Evolutionary conservation across 805 yeast species (phyloP).

Genomic region (Starmerella davenportii): DNA sequence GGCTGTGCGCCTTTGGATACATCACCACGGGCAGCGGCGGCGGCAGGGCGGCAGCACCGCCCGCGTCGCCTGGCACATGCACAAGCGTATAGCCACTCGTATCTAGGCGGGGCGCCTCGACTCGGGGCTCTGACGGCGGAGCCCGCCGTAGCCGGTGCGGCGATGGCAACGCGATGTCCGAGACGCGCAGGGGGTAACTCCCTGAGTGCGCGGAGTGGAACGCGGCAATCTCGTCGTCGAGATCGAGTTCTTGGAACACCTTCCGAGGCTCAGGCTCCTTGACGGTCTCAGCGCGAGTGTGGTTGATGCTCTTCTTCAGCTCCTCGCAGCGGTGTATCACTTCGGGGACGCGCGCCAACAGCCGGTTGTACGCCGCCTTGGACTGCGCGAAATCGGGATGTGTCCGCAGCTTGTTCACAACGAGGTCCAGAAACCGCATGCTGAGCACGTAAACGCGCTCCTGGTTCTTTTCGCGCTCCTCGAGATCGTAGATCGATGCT

Average conservation of each 20-base stretch:
- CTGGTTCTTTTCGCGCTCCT: slow-evolving; percentile 21
- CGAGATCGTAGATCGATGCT: slow-evolving; percentile 30
- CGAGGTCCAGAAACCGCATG: slow-evolving; percentile 40
- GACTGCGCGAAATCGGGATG: slow-evolving; percentile 29
- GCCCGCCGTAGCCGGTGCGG: background rate
- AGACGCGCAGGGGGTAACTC: no score
- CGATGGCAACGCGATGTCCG: background rate
- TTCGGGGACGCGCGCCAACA: slow-evolving; percentile 11
- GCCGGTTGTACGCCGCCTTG: slow-evolving; percentile 5
- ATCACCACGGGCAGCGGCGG: no score
- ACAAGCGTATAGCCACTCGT: background rate
- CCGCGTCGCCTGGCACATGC: background rate
- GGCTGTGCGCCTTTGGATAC: background rate
- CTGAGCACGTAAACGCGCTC: slow-evolving; percentile 40
- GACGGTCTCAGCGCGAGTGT: background rate
- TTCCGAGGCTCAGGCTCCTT: background rate
- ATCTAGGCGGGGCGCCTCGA: background rate
- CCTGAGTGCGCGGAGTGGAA: background rate
- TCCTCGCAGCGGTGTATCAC: slow-evolving; percentile 19
- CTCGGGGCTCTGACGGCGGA: background rate
- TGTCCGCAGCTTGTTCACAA: slow-evolving; percentile 29
- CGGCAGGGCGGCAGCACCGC: background rate
- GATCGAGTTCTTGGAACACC: background rate
- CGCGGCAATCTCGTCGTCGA: background rate
- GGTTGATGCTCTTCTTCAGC: slow-evolving; percentile 14